Base-by-base conservation (phyloP, 2,329 filamentous ascomycete species). In the Clathrospora elynae region DNA sequence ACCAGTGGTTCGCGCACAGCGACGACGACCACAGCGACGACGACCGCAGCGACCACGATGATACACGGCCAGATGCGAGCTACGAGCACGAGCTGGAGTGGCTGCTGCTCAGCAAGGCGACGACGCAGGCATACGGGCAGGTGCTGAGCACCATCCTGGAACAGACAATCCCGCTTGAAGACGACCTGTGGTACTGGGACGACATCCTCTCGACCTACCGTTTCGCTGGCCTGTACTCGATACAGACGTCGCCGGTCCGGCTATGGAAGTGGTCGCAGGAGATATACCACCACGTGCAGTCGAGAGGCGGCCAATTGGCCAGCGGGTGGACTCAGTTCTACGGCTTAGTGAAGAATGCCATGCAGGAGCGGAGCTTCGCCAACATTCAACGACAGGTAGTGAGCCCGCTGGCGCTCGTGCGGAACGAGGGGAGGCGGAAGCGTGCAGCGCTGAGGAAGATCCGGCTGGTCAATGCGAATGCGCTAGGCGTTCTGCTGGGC, bases 171-270 rank as follows among this genome's bases (percentile, higher is more conserved):
- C 86, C 86, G 0, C 72, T 99, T 12, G 88, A 84, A 58, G 85
- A 96, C 53, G 90, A 96, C 57, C 85, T 96, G 16, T 91, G 87
- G 83, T 97, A 97, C 68, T 99, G 93, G 93, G 89, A 96, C 62
- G 87, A 93, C 55, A 81, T 96, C 2, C 73, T 96, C 19, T 82
- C 83, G 7, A 95, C 89, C 1, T 86, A 89, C 56, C 79, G 83
- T 34, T 88, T 86, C 61, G 91, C 88, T 53, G 86, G 84, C 20
- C 67, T 96, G 3, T 96, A 96, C 70, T 86, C 88, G 10, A 73
- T 95, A 6, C 93, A 99, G 69, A 96, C 86, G 0, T 89, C 86
- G 1, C 93, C 93, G 0, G 60, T 85, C 26, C 80, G 88, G 12
- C 68, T 96, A 22, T 92, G 84, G 83, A 73, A 76, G 3, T 90